Percentiles rank a stretch among this genome's conserved stretches.
Conservation (phyloP, 192 early-diverging fungal species). For the Diversispora epigaea region DNA sequence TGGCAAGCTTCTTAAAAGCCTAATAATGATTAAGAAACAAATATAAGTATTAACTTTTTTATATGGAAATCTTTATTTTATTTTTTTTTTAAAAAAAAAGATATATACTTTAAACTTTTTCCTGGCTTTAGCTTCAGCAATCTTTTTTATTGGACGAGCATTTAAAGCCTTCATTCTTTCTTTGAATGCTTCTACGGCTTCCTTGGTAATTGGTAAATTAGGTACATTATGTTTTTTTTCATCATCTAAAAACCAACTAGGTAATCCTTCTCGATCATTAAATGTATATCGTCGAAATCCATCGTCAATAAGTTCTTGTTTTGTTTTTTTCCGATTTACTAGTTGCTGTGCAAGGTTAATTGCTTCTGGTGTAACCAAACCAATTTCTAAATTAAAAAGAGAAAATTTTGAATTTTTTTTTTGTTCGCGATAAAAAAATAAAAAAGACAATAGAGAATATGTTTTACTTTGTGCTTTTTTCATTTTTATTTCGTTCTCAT, state of each 20-base stretch:
- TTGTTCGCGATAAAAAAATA: not conserved
- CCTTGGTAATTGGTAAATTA: slow-evolving; percentile 92
- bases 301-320: slow-evolving; percentile 84
- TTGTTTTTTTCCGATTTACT: slow-evolving; percentile 73
- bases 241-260: slow-evolving; percentile 92
- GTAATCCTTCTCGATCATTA: slow-evolving; percentile 83
- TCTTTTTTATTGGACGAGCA: slow-evolving; percentile 98
- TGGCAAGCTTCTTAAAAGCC: slow-evolving; percentile 70
- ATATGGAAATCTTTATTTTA: not conserved
- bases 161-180: slow-evolving; percentile 86
- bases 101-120: slow-evolving; percentile 76
- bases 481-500: slow-evolving; percentile 55
- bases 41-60: not conserved
- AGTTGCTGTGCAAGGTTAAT: slow-evolving; percentile 87
- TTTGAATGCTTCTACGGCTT: slow-evolving; percentile 83
- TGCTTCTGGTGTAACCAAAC: slow-evolving; percentile 86
- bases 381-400: slow-evolving; percentile 42
- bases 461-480: slow-evolving; percentile 46
- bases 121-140: slow-evolving; percentile 96
- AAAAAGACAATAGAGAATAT: slow-evolving; percentile 23
- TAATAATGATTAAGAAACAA: slow-evolving; percentile 20
- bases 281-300: slow-evolving; percentile 88
- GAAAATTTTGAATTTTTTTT: not conserved
- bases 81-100: not conserved
- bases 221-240: slow-evolving; percentile 88